These are phyloP conservation scores for Primulina eburnea DNA, from an alignment of 257 asterid genomes.

Conservation along the genomic window DNA sequence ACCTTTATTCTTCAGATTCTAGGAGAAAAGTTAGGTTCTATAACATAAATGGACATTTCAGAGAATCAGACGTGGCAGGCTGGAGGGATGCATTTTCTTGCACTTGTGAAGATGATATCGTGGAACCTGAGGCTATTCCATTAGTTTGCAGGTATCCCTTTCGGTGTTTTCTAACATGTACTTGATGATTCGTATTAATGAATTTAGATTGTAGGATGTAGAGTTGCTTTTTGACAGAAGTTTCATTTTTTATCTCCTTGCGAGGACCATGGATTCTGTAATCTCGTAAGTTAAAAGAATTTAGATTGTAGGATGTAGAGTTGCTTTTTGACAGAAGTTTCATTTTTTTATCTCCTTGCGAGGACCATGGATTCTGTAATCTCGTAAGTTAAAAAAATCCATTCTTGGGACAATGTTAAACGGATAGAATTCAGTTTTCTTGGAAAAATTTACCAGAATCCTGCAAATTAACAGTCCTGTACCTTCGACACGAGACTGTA, in stretches of 20 bases:
- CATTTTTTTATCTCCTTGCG: not conserved
- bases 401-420: not conserved
- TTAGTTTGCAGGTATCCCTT: slow-evolving; percentile 48
- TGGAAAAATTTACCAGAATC: not conserved
- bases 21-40: slow-evolving; percentile 41
- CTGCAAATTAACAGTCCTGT: not conserved
- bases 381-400: not conserved
- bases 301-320: not conserved
- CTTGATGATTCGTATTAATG: not conserved
- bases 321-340: not conserved
- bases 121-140: slow-evolving; percentile 49
- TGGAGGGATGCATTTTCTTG: slow-evolving; percentile 76
- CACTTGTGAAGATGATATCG: slow-evolving; percentile 36
- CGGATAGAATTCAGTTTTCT: not conserved
- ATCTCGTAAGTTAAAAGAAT: too few relatives aligned
- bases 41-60: slow-evolving; percentile 42
- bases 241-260: not conserved
- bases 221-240: not conserved
- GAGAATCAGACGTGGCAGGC: slow-evolving; percentile 40
- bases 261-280: not conserved
- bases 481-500: not conserved
- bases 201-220: not conserved
- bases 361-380: not conserved
- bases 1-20: slow-evolving; percentile 47
- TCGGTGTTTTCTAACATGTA: not conserved